These are phyloP conservation scores for Clausena lansium DNA, from an alignment of 345 rosid genomes.

Conservation along the genomic window DNA sequence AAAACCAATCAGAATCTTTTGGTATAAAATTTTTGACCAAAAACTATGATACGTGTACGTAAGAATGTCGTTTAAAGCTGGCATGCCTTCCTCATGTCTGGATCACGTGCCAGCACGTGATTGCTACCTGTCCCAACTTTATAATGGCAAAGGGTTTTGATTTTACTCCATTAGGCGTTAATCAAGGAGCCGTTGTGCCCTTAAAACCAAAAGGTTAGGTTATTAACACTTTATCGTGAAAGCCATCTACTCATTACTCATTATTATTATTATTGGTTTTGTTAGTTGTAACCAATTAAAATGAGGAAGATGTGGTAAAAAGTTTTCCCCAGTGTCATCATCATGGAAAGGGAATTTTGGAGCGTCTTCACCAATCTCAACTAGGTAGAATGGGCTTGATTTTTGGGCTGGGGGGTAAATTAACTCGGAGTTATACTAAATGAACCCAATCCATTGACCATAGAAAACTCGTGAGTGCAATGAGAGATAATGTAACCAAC, in stretches of 20 bases:
- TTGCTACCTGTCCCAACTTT: not conserved
- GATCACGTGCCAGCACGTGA: constrained; percentile 18
- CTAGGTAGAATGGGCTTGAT: no score
- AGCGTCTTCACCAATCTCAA: no score
- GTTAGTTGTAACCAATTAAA: not conserved
- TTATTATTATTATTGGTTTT: not conserved
- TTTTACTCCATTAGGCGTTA: constrained; percentile 16
- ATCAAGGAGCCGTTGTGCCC: constrained; percentile 22
- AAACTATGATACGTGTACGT: not conserved
- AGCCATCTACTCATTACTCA: not conserved
- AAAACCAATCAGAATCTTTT: not conserved
- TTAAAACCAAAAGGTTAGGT: not conserved
- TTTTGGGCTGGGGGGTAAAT: no score
- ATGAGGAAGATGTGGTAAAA: not conserved
- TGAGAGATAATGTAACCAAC: no score
- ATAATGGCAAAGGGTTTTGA: not conserved
- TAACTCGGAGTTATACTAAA: no score
- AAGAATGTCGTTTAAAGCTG: constrained; percentile 2
- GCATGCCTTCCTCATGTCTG: not conserved
- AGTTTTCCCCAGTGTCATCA: no score
- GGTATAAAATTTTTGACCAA: not conserved
- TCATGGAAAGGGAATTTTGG: no score
- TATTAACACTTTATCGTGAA: constrained; percentile 5
- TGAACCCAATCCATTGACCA: no score
- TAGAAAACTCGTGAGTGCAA: no score